Percentiles rank a stretch among this genome's conserved stretches.
These are phyloP conservation scores for Mallotus japonicus DNA, from an alignment of 441 rosid genomes.

Conservation along the genomic window DNA sequence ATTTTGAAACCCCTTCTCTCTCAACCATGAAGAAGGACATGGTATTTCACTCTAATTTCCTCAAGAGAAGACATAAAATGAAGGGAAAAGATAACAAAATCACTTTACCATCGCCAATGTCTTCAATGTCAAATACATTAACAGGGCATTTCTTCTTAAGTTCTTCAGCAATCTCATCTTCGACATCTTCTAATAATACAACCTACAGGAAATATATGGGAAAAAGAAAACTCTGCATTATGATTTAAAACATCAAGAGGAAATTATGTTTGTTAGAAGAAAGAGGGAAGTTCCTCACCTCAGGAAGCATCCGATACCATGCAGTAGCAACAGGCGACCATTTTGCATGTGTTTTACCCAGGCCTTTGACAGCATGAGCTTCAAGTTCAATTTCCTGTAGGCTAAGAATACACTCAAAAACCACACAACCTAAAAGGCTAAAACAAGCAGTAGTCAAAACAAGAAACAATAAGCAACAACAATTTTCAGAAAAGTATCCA, in stretches of 20 bases:
- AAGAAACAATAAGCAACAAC: neutral
- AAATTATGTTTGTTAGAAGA: neutral
- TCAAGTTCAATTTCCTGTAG: conserved; percentile 92
- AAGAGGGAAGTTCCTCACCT: conserved; percentile 40
- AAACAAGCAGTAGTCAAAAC: too few species aligned
- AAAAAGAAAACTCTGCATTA: neutral
- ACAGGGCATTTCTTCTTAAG: conserved; percentile 67
- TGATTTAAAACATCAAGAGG: neutral
- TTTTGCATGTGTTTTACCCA: conserved; percentile 92
- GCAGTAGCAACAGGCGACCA: conserved; percentile 98
- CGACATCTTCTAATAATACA: conserved; percentile 56
- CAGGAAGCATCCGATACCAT: conserved; percentile 97
- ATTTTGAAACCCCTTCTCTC: neutral
- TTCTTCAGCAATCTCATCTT: conserved; percentile 57
- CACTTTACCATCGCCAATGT: conserved; percentile 71
- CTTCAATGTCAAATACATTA: conserved; percentile 90
- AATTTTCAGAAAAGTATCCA: neutral
- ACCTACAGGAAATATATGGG: conserved; percentile 43
- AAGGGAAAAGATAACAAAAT: conserved; percentile 23
- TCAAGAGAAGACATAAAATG: neutral
- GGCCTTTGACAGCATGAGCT: conserved; percentile 94
- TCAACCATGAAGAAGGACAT: neutral
- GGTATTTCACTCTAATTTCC: neutral
- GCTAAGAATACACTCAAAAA: neutral
- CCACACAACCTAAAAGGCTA: too few species aligned